Conservation (phyloP, 2,329 filamentous ascomycete species). For the Dactylonectria estremocensis region DNA sequence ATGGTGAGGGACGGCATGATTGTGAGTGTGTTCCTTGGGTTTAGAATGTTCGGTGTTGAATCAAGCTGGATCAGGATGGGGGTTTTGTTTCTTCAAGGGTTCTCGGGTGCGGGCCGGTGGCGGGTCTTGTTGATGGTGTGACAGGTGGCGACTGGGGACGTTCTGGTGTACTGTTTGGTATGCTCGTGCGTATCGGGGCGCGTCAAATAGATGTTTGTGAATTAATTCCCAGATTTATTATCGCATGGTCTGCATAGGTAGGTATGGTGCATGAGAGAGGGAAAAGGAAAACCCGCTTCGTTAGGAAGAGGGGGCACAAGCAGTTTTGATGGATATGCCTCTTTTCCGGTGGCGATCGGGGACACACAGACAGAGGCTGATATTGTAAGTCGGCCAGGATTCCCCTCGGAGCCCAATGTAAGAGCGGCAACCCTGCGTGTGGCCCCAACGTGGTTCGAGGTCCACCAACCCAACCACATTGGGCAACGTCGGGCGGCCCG, state of each 20-base stretch:
- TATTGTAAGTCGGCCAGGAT: constrained; percentile 29
- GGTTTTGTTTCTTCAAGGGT: background rate
- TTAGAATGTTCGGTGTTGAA: background rate
- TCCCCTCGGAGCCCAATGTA: constrained; percentile 47
- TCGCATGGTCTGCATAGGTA: constrained; percentile 23
- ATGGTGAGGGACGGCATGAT: constrained; percentile 46
- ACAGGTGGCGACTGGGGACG: background rate
- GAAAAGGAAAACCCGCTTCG: background rate
- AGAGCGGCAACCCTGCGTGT: constrained; percentile 40
- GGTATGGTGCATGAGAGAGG: constrained; percentile 21
- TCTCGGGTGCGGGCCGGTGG: constrained; percentile 4
- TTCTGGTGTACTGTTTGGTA: constrained; percentile 17
- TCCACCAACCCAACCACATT: constrained; percentile 46
- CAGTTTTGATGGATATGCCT: constrained; percentile 31
- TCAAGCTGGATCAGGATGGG: constrained; percentile 31
- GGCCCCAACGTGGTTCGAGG: constrained; percentile 42
- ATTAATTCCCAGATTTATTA: constrained; percentile 6
- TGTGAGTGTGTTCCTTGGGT: constrained; percentile 15
- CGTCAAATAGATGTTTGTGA: constrained; percentile 27
- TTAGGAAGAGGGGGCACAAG: background rate
- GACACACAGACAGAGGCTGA: constrained; percentile 24
- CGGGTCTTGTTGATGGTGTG: constrained; percentile 30
- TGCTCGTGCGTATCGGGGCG: constrained; percentile 25
- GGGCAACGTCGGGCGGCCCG: constrained; percentile 34
- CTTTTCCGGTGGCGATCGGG: constrained; percentile 23